Conservation (phyloP, 129 eudicot genomes). For the Daucus carota region DNA sequence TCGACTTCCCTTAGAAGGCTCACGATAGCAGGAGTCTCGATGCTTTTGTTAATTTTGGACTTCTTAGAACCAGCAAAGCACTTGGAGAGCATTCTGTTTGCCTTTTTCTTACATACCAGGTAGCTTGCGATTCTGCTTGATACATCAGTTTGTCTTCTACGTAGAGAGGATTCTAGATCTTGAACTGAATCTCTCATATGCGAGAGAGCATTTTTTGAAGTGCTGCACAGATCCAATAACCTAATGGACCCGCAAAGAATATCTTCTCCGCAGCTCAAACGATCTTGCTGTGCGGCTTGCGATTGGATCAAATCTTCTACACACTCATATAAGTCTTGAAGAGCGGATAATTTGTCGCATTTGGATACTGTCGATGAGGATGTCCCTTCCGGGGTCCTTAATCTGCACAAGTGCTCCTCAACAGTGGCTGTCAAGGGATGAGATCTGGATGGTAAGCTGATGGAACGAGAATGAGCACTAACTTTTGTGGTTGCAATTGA, state of each 20-base stretch:
- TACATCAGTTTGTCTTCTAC: slow-evolving; percentile 4
- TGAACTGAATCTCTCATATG: not conserved
- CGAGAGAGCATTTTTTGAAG: slow-evolving; percentile 1
- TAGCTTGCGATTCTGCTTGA: slow-evolving; percentile 1
- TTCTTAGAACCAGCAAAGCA: not conserved
- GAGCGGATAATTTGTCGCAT: not conserved
- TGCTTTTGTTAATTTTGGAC: not conserved
- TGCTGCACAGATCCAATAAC: slow-evolving; percentile 7
- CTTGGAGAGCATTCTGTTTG: not conserved
- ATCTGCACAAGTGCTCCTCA: slow-evolving; percentile 5
- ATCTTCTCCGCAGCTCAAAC: not conserved
- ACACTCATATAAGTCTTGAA: not conserved
- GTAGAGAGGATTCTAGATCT: slow-evolving; percentile 1
- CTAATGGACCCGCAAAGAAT: not conserved
- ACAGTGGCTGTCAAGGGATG: slow-evolving; percentile 1
- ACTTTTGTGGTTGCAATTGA: not conserved
- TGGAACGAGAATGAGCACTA: slow-evolving; percentile 6
- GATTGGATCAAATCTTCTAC: not conserved
- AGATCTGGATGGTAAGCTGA: slow-evolving; percentile 8
- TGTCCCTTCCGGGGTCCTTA: not conserved
- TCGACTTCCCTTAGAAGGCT: slow-evolving; percentile 9
- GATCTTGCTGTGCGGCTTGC: not conserved
- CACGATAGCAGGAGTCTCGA: not conserved
- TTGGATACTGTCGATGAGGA: not conserved
- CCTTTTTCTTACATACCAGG: not conserved